These are phyloP conservation scores for Paecilomyces formosus DNA, from an alignment of 2,329 filamentous ascomycete species.

Conservation along the genomic window DNA sequence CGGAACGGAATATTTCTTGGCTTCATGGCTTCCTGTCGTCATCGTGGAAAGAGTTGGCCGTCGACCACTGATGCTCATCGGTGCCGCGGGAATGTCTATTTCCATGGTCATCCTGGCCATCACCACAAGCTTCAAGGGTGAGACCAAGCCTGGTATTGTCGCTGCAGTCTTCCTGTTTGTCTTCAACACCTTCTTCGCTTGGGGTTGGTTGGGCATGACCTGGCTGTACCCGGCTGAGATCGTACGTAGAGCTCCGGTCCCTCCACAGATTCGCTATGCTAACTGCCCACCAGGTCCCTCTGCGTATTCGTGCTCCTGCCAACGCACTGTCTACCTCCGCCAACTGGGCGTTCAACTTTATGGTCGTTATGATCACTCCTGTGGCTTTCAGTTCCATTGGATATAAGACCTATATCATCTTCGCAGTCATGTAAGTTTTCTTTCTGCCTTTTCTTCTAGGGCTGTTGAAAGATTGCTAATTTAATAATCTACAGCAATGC, in stretches of 20 bases:
- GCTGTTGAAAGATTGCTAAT: background rate
- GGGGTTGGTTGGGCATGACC: constrained; percentile 54
- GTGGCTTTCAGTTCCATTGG: constrained; percentile 50
- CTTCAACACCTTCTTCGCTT: constrained; percentile 56
- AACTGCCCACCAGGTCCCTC: constrained; percentile 15
- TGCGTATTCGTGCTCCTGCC: constrained; percentile 45
- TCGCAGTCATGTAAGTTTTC: constrained; percentile 43
- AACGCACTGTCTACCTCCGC: constrained; percentile 57
- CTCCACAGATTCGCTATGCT: background rate
- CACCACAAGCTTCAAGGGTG: constrained; percentile 27
- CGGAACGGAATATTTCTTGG: constrained; percentile 48
- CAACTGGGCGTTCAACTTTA: constrained; percentile 57
- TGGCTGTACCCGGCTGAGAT: constrained; percentile 59
- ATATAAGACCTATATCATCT: constrained; percentile 51
- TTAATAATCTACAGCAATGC: constrained; percentile 36
- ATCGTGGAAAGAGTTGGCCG: constrained; percentile 46
- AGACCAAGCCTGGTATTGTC: constrained; percentile 32
- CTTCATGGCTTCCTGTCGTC: constrained; percentile 44
- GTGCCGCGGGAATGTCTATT: constrained; percentile 54
- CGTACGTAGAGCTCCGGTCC: constrained; percentile 28
- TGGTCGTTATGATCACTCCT: constrained; percentile 61
- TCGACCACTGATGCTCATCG: constrained; percentile 64
- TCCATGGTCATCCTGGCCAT: constrained; percentile 56
- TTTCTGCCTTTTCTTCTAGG: background rate
- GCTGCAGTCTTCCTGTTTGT: constrained; percentile 52